A percentile compares a stretch with the other conserved stretches of the same genome.
phyloP scores from a whole-genome alignment of 305 asterid species.

The Caryopteris hybrid region DNA sequence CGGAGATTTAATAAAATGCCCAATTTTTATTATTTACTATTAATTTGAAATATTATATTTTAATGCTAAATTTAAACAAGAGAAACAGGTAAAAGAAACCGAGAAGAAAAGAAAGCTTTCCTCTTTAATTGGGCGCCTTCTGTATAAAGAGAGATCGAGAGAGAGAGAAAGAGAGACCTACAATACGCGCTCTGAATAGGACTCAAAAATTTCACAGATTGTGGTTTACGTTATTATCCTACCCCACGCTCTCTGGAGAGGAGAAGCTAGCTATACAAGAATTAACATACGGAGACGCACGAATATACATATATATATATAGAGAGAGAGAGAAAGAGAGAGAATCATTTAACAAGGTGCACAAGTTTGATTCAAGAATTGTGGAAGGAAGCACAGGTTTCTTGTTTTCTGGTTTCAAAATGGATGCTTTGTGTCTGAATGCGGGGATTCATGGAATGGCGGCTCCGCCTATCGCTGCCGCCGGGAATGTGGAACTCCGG shows the following conservation, averaged over 20 bases:
- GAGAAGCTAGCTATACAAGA: background rate
- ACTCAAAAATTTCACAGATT: background rate
- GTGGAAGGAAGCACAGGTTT: background rate
- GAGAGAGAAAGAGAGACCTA: no score
- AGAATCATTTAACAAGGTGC: background rate
- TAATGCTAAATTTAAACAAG: no score
- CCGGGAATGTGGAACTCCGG: constrained; percentile 43
- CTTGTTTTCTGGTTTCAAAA: background rate
- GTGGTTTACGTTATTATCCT: constrained; percentile 8
- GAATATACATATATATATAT: background rate
- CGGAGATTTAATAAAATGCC: background rate
- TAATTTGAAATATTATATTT: no score
- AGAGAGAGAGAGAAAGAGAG: no score
- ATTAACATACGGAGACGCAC: background rate
- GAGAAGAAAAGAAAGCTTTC: background rate
- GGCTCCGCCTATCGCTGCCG: constrained; percentile 40
- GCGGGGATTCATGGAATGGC: constrained; percentile 61
- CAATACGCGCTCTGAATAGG: no score
- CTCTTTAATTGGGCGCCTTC: background rate
- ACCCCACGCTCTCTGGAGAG: background rate
- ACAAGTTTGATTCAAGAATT: background rate
- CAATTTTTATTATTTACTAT: background rate
- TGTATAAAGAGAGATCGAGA: background rate
- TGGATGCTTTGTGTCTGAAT: constrained; percentile 71
- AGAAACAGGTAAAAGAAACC: no score